Percentiles rank a stretch among this genome's conserved stretches.
phyloP scores from a whole-genome alignment of 164 flowering plant species.

The Tetracentron sinense region DNA sequence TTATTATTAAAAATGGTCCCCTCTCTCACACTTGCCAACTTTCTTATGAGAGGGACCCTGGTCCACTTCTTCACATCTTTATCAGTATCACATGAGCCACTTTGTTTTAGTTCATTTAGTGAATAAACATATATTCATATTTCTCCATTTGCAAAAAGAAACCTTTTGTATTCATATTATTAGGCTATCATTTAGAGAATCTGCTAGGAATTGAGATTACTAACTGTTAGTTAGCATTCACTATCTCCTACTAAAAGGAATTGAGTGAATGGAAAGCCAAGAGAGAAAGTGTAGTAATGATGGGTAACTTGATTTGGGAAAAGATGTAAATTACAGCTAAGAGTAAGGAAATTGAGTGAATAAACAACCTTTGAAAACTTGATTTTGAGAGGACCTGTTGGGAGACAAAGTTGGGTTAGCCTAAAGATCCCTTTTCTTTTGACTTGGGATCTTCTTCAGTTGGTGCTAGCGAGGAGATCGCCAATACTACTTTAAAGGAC shows the following conservation, averaged over 20 bases:
- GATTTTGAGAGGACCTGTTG: too few relatives aligned
- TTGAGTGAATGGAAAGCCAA: background rate
- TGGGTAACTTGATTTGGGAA: too few relatives aligned
- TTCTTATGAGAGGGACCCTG: background rate
- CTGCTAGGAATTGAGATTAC: background rate
- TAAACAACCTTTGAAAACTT: too few relatives aligned
- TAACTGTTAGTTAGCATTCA: background rate
- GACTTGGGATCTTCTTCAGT: too few relatives aligned
- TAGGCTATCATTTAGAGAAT: slow-evolving; percentile 9
- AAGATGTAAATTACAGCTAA: too few relatives aligned
- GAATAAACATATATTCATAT: background rate
- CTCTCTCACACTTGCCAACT: slow-evolving; percentile 1
- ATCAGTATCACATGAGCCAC: background rate
- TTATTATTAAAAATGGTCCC: background rate
- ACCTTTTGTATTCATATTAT: slow-evolving; percentile 16
- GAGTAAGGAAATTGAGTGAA: background rate
- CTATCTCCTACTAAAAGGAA: background rate
- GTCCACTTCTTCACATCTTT: slow-evolving; percentile 12
- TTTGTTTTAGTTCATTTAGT: background rate
- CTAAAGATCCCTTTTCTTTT: too few relatives aligned
- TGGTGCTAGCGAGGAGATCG: too few relatives aligned
- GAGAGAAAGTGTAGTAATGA: background rate
- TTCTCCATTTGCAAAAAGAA: background rate
- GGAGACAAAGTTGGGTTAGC: too few relatives aligned
- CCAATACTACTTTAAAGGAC: too few relatives aligned